Base-by-base conservation (phyloP, 2,329 filamentous ascomycete species). In the Ascocoryne sarcoides region DNA sequence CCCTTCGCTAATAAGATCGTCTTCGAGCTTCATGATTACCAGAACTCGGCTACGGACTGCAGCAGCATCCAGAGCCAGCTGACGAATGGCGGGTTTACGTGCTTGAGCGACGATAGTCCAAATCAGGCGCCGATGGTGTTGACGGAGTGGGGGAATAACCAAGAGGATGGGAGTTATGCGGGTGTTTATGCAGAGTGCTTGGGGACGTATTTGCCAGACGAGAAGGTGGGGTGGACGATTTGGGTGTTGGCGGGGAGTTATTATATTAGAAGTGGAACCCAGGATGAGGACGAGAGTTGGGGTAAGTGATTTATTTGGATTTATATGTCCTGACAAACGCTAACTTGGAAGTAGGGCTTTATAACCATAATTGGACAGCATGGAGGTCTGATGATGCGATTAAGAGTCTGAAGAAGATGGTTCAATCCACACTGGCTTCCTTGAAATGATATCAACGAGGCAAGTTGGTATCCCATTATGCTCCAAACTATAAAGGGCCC, bases 221-320 rank as follows among this genome's bases (percentile, higher is more conserved):
- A 36, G 16, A 42, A 71, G 58, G 65, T 67, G 0, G 68, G 75
- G 10, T 75, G 75, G 74, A 67, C 72, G 63, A 74, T 73, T 59
- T 79, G 75, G 70, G 76, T 75, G 23, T 40, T 82, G 10, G 64
- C 65, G 0, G 74, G 73, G 1, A 75, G 71, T 51, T 79, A 79
- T 51, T 79, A 79, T 48, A 65, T 71, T 40, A 61, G 74, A 1
- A 53, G 59, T 4, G 74, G 73, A 0, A 62, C 41, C 0, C 71
- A 75, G 53, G 73, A 78, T 50, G 68, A 57, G 36, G 74, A 79
- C 19, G 75, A 79, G 59, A 58, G 61, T 0, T 80, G 74, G 73
- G 75, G 74, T 2, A 53, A 75, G 41, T 55, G 73, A 21, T 21
- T 26, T n/a, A 12, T 7, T 55, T 73, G 2, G 10, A 16, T 20